These are phyloP conservation scores for Pseudogymnoascus sp. DNA, from an alignment of 2,329 filamentous ascomycete species.

Conservation along the genomic window DNA sequence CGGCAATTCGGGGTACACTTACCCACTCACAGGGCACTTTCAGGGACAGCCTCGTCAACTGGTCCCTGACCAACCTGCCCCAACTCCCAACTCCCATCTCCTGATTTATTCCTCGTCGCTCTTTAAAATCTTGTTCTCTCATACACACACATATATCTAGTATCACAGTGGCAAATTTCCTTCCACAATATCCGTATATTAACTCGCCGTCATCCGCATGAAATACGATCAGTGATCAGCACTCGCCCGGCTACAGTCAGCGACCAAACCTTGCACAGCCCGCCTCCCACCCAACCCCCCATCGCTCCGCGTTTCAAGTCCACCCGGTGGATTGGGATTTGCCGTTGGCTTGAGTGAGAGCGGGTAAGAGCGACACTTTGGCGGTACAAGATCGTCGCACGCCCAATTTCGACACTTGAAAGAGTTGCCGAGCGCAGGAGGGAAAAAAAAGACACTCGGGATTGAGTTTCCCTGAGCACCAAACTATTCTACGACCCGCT, in stretches of 20 bases:
- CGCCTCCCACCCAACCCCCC: background rate
- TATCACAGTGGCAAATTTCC: background rate
- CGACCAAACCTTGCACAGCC: conserved; percentile 4
- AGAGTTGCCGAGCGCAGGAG: background rate
- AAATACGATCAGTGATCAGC: background rate
- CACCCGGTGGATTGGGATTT: background rate
- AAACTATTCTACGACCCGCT: background rate
- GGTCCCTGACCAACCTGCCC: no score
- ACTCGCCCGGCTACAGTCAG: background rate
- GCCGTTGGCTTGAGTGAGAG: conserved; percentile 2
- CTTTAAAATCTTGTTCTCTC: background rate
- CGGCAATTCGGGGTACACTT: background rate
- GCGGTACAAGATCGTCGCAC: background rate
- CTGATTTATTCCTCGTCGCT: background rate
- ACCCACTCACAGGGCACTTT: background rate
- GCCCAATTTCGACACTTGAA: conserved; percentile 1
- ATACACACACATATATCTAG: background rate
- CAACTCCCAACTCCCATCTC: background rate
- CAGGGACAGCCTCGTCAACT: background rate
- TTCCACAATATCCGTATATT: background rate
- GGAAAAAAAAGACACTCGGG: background rate
- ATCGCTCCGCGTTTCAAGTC: background rate
- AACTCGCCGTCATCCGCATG: background rate
- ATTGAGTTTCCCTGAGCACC: conserved; percentile 5
- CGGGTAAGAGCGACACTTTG: conserved; percentile 1